Evolutionary conservation across 2,329 filamentous ascomycete species (phyloP).

Genomic region (Pseudocercospora pini-densiflorae): DNA sequence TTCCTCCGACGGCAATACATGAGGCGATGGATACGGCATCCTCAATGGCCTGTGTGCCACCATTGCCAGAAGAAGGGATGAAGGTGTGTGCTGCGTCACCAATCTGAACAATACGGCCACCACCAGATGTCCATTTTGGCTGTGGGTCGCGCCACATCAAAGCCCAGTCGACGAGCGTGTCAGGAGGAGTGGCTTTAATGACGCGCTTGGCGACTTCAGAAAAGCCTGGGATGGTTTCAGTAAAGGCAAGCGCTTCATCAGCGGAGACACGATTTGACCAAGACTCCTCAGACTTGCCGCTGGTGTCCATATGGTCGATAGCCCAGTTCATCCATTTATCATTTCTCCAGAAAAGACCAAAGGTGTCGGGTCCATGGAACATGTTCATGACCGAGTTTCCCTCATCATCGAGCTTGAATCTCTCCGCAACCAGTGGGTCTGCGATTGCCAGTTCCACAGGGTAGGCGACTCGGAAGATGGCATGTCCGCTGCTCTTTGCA

Average conservation of each 20-base stretch:
- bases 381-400: slow-evolving; percentile 8
- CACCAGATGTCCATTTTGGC: slow-evolving; percentile 50
- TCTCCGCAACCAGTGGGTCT: slow-evolving; percentile 18
- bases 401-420: slow-evolving; percentile 12
- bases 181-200: slow-evolving; percentile 48
- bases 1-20: slow-evolving; percentile 47
- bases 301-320: slow-evolving; percentile 47
- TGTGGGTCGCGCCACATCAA: slow-evolving; percentile 53
- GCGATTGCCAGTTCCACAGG: slow-evolving; percentile 19
- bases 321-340: slow-evolving; percentile 45
- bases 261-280: slow-evolving; percentile 11
- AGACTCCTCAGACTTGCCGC: slow-evolving; percentile 16
- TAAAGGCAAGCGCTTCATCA: slow-evolving; percentile 10
- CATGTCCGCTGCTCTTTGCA: slow-evolving; percentile 19
- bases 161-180: slow-evolving; percentile 55
- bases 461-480: slow-evolving; percentile 23
- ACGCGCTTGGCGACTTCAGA: slow-evolving; percentile 28
- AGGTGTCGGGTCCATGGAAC: slow-evolving; percentile 9
- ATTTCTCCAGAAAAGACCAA: slow-evolving; percentile 13
- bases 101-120: slow-evolving; percentile 50
- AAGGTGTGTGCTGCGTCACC: slow-evolving; percentile 53
- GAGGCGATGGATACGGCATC: slow-evolving; percentile 52
- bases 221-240: slow-evolving; percentile 11
- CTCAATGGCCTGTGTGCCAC: slow-evolving; percentile 55
- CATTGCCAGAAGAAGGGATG: slow-evolving; percentile 51